These are phyloP conservation scores for Puccinia brachypodii DNA, from an alignment of 1,284 basidiomycete species.

Conservation along the genomic window DNA sequence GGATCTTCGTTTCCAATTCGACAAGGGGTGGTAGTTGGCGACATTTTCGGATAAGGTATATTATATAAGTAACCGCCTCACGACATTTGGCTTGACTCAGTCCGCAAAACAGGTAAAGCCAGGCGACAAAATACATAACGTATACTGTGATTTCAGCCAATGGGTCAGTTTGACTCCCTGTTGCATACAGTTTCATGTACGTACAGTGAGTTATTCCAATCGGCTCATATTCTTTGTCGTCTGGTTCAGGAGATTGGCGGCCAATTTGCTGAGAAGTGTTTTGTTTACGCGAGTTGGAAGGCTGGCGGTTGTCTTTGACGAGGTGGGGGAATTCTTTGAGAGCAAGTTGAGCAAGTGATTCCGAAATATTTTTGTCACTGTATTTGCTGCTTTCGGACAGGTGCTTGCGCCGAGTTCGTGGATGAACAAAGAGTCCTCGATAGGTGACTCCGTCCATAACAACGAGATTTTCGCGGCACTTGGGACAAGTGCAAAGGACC, in stretches of 20 bases:
- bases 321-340: neutral
- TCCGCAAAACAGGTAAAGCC: conserved; percentile 18
- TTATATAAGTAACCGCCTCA: neutral
- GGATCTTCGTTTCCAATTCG: neutral
- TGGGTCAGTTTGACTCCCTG: neutral
- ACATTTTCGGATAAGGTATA: conserved; percentile 13
- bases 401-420: conserved; percentile 5
- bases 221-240: neutral
- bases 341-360: neutral
- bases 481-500: neutral
- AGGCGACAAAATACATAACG: conserved; percentile 26
- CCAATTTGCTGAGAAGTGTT: neutral
- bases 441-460: neutral
- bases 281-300: neutral
- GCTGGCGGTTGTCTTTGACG: neutral
- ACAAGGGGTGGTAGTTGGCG: conserved; percentile 5
- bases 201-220: neutral
- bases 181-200: neutral
- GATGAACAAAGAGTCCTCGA: conserved; percentile 1
- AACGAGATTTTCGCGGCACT: neutral
- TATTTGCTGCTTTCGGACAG: neutral
- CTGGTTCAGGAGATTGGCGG: neutral
- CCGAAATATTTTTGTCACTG: neutral
- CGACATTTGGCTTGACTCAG: conserved; percentile 15
- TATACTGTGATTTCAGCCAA: no score